Evolutionary conservation across 441 rosid genomes (phyloP).

Genomic region (Mallotus repandus): DNA sequence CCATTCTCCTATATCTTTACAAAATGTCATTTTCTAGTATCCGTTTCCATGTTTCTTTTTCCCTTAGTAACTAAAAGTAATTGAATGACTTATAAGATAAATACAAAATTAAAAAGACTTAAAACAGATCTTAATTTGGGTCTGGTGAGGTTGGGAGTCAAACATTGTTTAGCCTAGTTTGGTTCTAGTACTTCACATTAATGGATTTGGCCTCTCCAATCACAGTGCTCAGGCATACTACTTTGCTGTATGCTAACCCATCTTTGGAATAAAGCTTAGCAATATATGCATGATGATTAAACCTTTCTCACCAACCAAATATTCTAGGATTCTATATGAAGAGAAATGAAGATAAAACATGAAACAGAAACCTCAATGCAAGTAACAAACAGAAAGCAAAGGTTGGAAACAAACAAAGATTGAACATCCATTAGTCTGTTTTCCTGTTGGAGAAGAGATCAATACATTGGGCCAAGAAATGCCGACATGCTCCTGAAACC

Average conservation of each 20-base stretch:
- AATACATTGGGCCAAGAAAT: conserved; percentile 81
- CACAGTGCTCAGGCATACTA: too few relatives aligned
- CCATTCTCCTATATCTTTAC: too few relatives aligned
- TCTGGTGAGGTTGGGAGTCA: too few relatives aligned
- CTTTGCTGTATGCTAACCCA: neutral
- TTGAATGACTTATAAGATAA: too few relatives aligned
- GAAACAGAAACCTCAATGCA: conserved; percentile 4
- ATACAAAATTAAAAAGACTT: too few relatives aligned
- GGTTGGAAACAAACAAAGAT: conserved; percentile 8
- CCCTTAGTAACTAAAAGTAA: too few relatives aligned
- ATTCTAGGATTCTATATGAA: neutral
- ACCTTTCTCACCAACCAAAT: neutral
- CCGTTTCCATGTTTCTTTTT: too few relatives aligned
- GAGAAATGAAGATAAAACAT: neutral
- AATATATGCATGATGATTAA: neutral
- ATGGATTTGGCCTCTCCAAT: too few relatives aligned
- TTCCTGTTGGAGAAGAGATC: conserved; percentile 18
- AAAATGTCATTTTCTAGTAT: too few relatives aligned
- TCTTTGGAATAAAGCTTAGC: neutral
- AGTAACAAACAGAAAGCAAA: conserved; percentile 11
- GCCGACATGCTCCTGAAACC: conserved; percentile 74
- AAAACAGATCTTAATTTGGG: too few relatives aligned
- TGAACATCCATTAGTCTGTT: conserved; percentile 1
- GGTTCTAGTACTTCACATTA: too few relatives aligned
- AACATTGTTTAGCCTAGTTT: too few relatives aligned